These are phyloP conservation scores for Macrolepiota albuminosa DNA, from an alignment of 768 basidiomycete species.

Conservation along the genomic window DNA sequence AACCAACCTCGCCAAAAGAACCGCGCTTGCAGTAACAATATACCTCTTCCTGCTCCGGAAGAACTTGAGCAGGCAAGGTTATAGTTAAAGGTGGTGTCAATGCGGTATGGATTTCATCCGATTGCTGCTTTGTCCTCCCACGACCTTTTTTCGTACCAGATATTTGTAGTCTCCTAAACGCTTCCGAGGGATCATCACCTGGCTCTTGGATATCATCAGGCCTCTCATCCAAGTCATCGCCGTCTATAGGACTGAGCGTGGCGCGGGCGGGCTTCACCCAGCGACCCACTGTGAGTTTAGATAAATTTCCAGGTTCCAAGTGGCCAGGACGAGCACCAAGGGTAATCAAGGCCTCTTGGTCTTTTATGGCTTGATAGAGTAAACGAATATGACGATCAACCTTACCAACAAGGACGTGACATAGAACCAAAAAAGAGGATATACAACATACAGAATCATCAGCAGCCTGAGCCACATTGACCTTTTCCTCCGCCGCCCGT, in stretches of 20 bases:
- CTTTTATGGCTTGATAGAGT: conserved; percentile 61
- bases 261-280: conserved; percentile 41
- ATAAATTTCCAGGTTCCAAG: conserved; percentile 47
- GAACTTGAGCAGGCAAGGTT: conserved; percentile 28
- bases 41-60: conserved; percentile 30
- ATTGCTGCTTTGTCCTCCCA: conserved; percentile 20
- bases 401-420: conserved; percentile 30
- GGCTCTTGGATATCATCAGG: not conserved
- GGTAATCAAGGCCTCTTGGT: conserved; percentile 37
- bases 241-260: conserved; percentile 38
- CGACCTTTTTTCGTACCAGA: conserved; percentile 10
- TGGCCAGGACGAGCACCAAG: conserved; percentile 30
- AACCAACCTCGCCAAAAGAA: conserved; percentile 73
- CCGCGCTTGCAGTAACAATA: conserved; percentile 84
- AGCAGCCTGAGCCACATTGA: conserved; percentile 66
- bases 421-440: not conserved
- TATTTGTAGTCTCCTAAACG: conserved; percentile 2
- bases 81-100: conserved; percentile 28
- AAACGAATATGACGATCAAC: conserved; percentile 76
- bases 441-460: conserved; percentile 56
- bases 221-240: conserved; percentile 15
- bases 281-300: conserved; percentile 56
- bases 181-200: conserved; percentile 2
- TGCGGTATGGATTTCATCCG: not conserved
- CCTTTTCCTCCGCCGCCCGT: conserved; percentile 70